Evolutionary conservation across 164 flowering plant genomes (phyloP), one percentile per base, ranked within the genome.

Genomic region (Cinnamomum chago): DNA sequence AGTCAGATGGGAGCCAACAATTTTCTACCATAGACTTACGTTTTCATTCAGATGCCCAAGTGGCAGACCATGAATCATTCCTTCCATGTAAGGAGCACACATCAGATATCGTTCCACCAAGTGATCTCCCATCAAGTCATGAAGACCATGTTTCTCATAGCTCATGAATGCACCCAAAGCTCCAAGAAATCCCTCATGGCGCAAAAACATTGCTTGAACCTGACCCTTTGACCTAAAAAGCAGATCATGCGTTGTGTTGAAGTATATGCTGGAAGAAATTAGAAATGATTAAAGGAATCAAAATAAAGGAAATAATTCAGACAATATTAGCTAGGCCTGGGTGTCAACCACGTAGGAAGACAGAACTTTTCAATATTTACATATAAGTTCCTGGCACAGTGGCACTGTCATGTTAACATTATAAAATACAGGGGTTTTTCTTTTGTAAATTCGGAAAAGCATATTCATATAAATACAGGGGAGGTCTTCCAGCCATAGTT

Each of bases 161-260:
- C 97, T 96, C 97, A 94, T 90, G 81, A 96, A 94, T 81, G 99
- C 99, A 82, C 98, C 99, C 79, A 96, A 84, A 81, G 95, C 98
- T 68, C 99, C 99, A 55, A 96, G 79, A 84, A 92, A 96, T 0
- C 99, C 99, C 82, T 96, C 99, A 85, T 96, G 99, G 71, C 99
- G 85, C 85, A 96, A 77, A 82, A 96, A 96, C 98, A 96, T 90
- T 71, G 98, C 99, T 80, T 92, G 86, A 70, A 91, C 90, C 27
- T 85, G 88, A 71, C 98, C 94, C 76, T 91, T 86, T 70, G 99
- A 94, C 99, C 99, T 96, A 80, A 78, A 76, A 79, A 18, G 7
- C 9, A 67, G 2, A 14, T 6, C 40, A 67, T 14, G 33, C 3
- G 10, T 30, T 28, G 69, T 15, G 20, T 13, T 18, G 47, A 67